phyloP scores from a whole-genome alignment of 148 eudicot species.

The Chenopodium berlandieri region DNA sequence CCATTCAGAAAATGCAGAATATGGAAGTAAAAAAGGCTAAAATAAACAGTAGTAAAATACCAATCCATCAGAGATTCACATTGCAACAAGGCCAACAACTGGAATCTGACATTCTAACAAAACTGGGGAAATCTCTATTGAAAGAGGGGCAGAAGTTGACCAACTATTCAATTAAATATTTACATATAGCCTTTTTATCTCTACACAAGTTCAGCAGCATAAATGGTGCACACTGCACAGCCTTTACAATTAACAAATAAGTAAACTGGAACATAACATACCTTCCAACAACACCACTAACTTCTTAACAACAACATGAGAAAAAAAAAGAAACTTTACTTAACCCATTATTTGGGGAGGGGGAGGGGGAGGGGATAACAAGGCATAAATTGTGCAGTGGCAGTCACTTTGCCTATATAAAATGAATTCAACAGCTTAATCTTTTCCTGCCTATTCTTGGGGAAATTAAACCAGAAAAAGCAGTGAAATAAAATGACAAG shows the following conservation, averaged over 20 bases:
- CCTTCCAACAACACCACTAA: no score
- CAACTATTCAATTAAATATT: background rate
- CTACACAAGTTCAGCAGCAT: background rate
- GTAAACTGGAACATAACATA: no score
- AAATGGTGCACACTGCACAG: background rate
- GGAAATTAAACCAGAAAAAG: no score
- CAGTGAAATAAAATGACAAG: background rate
- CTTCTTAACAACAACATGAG: no score
- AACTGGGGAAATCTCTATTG: background rate
- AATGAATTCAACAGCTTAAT: no score
- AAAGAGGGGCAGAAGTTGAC: background rate
- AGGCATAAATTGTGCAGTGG: no score
- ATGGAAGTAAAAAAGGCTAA: background rate
- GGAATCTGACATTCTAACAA: background rate
- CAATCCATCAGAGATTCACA: background rate
- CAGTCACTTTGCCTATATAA: no score
- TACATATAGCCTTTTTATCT: background rate
- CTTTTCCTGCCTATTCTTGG: no score
- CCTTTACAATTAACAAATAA: background rate
- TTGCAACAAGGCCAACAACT: background rate
- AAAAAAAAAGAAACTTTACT: no score
- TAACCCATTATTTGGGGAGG: no score
- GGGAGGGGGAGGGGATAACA: no score
- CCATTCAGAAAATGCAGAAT: slow-evolving; percentile 12
- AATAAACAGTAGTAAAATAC: background rate